Percentiles rank a stretch among this genome's conserved stretches.
phyloP scores from a whole-genome alignment of 2,329 filamentous ascomycete species.

The Endothia cerciana region DNA sequence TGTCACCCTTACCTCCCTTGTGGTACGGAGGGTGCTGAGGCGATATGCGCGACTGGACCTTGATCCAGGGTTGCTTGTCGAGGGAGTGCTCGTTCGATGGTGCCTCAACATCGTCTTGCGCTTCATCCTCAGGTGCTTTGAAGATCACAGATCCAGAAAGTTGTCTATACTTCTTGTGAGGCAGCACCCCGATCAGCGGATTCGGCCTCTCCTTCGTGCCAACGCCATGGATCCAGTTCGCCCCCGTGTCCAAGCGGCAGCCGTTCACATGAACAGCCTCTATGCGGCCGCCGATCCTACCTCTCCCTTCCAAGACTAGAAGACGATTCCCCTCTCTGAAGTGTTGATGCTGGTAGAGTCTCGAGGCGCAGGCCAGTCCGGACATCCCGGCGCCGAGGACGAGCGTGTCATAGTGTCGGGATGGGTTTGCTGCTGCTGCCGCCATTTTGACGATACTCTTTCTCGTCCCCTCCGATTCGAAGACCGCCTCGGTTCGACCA shows the following conservation, averaged over 20 bases:
- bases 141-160: slow-evolving; percentile 20
- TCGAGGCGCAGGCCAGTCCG: slow-evolving; percentile 19
- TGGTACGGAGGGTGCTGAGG: not conserved
- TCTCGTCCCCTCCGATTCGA: not conserved
- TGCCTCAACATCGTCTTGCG: not conserved
- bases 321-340: slow-evolving; percentile 9
- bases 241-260: slow-evolving; percentile 21
- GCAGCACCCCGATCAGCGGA: slow-evolving; percentile 14
- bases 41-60: not conserved
- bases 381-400: slow-evolving; percentile 22
- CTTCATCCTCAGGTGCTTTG: not conserved
- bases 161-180: slow-evolving; percentile 13
- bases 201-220: slow-evolving; percentile 20
- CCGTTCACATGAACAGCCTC: slow-evolving; percentile 17
- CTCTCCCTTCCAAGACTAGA: slow-evolving; percentile 15
- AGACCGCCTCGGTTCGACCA: not conserved
- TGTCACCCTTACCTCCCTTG: not conserved
- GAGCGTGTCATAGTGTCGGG: slow-evolving; percentile 15
- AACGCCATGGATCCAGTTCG: slow-evolving; percentile 23
- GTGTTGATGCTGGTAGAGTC: slow-evolving; percentile 15
- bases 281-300: slow-evolving; percentile 19
- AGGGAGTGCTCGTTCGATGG: not conserved
- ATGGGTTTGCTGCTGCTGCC: slow-evolving; percentile 3
- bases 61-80: slow-evolving; percentile 9
- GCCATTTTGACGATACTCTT: slow-evolving; percentile 2